Conservation (phyloP, 305 asterid species). For the Rubia peregrina region DNA sequence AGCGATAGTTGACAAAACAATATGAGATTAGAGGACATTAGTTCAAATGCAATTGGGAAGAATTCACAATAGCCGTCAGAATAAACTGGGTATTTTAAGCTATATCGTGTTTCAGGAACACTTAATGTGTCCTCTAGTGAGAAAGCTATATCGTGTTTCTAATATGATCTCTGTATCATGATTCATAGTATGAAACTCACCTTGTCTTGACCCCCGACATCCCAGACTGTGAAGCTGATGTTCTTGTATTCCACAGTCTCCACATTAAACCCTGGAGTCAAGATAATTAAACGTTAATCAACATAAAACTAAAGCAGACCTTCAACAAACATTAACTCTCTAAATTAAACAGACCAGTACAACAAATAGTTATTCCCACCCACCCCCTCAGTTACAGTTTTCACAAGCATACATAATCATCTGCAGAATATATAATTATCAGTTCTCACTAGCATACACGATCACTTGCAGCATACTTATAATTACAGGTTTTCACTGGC, state of each 20-base stretch:
- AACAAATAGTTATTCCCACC: not conserved
- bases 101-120: not conserved
- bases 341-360: no score
- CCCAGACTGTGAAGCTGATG: not conserved
- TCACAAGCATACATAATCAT: not conserved
- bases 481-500: no score
- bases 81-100: not conserved
- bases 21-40: not conserved
- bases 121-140: not conserved
- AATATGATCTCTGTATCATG: not conserved
- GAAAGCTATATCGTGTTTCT: no score
- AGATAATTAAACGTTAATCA: not conserved
- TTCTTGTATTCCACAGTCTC: not conserved
- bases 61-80: not conserved
- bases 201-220: not conserved
- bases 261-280: not conserved
- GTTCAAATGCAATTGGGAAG: not conserved
- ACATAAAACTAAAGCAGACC: no score
- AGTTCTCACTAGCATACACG: no score
- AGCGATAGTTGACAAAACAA: not conserved
- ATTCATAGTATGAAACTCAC: slow-evolving; percentile 7
- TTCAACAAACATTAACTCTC: no score
- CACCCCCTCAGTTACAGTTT: not conserved
- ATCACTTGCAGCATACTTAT: no score
- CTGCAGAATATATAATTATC: no score